These are phyloP conservation scores for Rhodotorula toruloides DNA, from an alignment of 768 basidiomycete genomes.

Conservation along the genomic window DNA sequence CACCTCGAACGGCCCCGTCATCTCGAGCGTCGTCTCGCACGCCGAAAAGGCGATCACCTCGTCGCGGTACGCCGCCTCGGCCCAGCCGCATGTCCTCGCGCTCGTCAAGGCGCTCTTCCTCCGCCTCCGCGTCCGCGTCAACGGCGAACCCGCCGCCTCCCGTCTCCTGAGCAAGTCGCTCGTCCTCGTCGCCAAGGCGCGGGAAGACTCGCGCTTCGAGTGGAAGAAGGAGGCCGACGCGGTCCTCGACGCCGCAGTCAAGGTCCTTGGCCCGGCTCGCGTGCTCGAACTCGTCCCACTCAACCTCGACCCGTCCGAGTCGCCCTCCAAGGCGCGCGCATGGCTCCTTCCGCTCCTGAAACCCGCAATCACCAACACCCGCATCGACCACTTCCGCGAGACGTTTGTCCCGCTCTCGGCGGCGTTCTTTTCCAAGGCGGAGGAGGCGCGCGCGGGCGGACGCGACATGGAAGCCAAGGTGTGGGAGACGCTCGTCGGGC, in stretches of 20 bases:
- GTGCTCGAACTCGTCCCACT: slow-evolving; percentile 70
- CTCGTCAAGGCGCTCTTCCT: slow-evolving; percentile 66
- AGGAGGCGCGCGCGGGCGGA: slow-evolving; percentile 58
- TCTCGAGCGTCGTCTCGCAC: slow-evolving; percentile 60
- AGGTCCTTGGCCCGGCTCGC: slow-evolving; percentile 74
- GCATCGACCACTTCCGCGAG: slow-evolving; percentile 73
- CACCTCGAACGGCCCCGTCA: slow-evolving; percentile 45
- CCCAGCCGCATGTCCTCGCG: slow-evolving; percentile 73
- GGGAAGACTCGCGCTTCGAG: slow-evolving; percentile 77
- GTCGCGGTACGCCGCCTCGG: slow-evolving; percentile 60
- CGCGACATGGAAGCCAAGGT: slow-evolving; percentile 73
- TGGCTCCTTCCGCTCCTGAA: slow-evolving; percentile 83
- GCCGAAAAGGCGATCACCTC: slow-evolving; percentile 65
- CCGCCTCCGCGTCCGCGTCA: slow-evolving; percentile 55
- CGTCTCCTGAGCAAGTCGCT: slow-evolving; percentile 58
- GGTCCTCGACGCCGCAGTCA: slow-evolving; percentile 72
- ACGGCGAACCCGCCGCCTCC: slow-evolving; percentile 39
- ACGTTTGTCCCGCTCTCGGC: slow-evolving; percentile 94
- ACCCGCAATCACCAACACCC: slow-evolving; percentile 65
- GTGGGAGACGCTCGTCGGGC: slow-evolving; percentile 86
- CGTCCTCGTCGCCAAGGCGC: slow-evolving; percentile 63
- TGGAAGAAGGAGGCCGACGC: slow-evolving; percentile 80
- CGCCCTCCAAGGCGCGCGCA: slow-evolving; percentile 54
- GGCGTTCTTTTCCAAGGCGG: slow-evolving; percentile 80
- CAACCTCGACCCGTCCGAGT: slow-evolving; percentile 75